These are phyloP conservation scores for Lathyrus sativus DNA, from an alignment of 306 rosid genomes.

Conservation along the genomic window DNA sequence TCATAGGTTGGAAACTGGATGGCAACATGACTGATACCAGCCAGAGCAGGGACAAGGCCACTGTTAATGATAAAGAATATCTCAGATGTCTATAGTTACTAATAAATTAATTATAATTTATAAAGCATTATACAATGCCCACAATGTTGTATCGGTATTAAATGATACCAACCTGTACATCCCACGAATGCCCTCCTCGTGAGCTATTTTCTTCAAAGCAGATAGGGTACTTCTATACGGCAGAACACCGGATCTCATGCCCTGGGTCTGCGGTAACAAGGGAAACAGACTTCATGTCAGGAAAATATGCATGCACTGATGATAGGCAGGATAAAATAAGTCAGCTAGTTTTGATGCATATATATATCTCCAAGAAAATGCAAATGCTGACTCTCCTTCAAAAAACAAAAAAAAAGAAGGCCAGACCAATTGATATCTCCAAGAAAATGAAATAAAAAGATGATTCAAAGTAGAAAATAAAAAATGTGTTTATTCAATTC, in stretches of 20 bases:
- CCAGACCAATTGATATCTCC: not conserved
- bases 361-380: no score
- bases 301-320: constrained; percentile 20
- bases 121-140: constrained; percentile 16
- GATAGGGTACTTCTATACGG: constrained; percentile 73
- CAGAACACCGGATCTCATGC: constrained; percentile 71
- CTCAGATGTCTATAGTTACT: not conserved
- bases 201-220: constrained; percentile 86
- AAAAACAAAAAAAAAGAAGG: not conserved
- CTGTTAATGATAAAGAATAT: constrained; percentile 45
- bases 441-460: constrained; percentile 3
- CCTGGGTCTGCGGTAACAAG: constrained; percentile 69
- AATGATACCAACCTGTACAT: constrained; percentile 67
- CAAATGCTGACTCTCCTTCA: not conserved
- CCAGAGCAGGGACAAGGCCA: constrained; percentile 93
- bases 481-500: not conserved
- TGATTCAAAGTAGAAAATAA: not conserved
- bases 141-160: constrained; percentile 5
- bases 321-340: constrained; percentile 4
- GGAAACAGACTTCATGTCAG: constrained; percentile 17
- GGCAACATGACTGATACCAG: constrained; percentile 90
- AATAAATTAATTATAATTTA: constrained; percentile 18
- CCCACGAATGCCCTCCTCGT: constrained; percentile 87
- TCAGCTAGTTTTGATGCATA: not conserved
- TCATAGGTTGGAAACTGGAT: constrained; percentile 87